Evolutionary conservation across 495 filamentous ascomycete genomes (phyloP).

Genomic region (Jackrogersella multiformis): DNA sequence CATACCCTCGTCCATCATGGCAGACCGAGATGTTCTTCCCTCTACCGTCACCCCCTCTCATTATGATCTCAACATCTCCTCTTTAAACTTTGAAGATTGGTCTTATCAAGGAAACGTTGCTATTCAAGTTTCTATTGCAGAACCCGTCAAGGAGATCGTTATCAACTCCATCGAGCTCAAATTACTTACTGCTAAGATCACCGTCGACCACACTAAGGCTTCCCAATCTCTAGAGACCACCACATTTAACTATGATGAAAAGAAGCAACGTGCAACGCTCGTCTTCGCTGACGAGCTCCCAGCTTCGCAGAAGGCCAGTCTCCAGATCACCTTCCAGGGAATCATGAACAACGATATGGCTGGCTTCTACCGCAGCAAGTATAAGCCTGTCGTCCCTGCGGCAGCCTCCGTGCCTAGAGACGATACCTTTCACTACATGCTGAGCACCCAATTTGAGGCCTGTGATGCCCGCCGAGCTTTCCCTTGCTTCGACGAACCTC

Average conservation of each 20-base stretch:
- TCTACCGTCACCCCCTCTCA: conserved; percentile 81
- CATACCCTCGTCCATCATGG: conserved; percentile 53
- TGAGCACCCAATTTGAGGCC: conserved; percentile 96
- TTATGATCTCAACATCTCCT: conserved; percentile 83
- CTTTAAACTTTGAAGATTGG: conserved; percentile 80
- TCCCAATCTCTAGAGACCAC: conserved; percentile 65
- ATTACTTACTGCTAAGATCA: conserved; percentile 62
- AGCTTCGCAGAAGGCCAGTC: conserved; percentile 64
- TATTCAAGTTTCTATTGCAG: conserved; percentile 66
- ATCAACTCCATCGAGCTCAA: conserved; percentile 76
- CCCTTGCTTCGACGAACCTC: conserved; percentile 98
- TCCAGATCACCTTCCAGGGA: conserved; percentile 82
- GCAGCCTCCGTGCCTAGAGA: conserved; percentile 79
- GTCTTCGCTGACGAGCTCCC: conserved; percentile 74
- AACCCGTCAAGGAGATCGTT: conserved; percentile 72
- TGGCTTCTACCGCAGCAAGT: conserved; percentile 95
- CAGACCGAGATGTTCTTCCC: conserved; percentile 64
- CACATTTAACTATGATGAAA: conserved; percentile 78
- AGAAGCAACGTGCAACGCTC: conserved; percentile 79
- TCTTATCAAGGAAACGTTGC: conserved; percentile 83
- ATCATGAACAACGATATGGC: conserved; percentile 94
- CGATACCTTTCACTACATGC: conserved; percentile 86
- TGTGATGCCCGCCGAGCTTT: conserved; percentile 94
- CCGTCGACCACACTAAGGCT: conserved; percentile 57
- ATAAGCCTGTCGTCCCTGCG: conserved; percentile 78